Conservation (phyloP, 1,284 basidiomycete species). For the Peniophora sp. region DNA sequence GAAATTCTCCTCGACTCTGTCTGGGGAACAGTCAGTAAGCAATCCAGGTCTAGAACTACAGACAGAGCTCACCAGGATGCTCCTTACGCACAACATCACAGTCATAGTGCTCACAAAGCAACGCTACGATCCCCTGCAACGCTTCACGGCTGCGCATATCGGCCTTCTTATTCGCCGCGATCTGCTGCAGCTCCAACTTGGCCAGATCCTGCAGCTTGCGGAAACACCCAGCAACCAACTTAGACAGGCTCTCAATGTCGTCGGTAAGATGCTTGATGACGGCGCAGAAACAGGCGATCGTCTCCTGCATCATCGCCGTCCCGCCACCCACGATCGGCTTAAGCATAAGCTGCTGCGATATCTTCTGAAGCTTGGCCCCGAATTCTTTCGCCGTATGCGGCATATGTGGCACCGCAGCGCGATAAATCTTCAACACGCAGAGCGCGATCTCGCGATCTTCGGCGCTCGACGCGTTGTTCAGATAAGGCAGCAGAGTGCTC, state of each 20-base stretch:
- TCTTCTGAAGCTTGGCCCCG: conserved; percentile 74
- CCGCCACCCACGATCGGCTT: conserved; percentile 68
- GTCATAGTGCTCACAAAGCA: conserved; percentile 84
- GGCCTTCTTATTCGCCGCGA: conserved; percentile 17
- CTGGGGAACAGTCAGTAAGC: background rate
- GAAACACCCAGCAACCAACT: conserved; percentile 63
- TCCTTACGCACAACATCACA: conserved; percentile 72
- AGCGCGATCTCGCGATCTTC: conserved; percentile 83
- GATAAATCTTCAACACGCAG: conserved; percentile 83
- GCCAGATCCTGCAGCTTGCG: conserved; percentile 21
- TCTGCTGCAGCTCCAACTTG: background rate
- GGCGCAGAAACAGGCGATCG: conserved; percentile 85
- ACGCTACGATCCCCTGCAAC: conserved; percentile 74
- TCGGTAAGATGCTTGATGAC: conserved; percentile 83
- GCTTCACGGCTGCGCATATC: conserved; percentile 44
- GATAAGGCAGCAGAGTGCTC: conserved; percentile 76
- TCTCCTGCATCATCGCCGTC: conserved; percentile 73
- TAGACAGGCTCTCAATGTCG: conserved; percentile 71
- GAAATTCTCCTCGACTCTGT: background rate
- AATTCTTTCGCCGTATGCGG: conserved; percentile 83
- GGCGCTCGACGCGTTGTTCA: conserved; percentile 63
- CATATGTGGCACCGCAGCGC: conserved; percentile 78
- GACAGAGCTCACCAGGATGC: conserved; percentile 37
- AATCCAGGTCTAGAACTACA: background rate
- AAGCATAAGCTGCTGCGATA: conserved; percentile 82